These are phyloP conservation scores for Magnaporthiopsis incrustans DNA, from an alignment of 2,329 filamentous ascomycete genomes.

Conservation along the genomic window DNA sequence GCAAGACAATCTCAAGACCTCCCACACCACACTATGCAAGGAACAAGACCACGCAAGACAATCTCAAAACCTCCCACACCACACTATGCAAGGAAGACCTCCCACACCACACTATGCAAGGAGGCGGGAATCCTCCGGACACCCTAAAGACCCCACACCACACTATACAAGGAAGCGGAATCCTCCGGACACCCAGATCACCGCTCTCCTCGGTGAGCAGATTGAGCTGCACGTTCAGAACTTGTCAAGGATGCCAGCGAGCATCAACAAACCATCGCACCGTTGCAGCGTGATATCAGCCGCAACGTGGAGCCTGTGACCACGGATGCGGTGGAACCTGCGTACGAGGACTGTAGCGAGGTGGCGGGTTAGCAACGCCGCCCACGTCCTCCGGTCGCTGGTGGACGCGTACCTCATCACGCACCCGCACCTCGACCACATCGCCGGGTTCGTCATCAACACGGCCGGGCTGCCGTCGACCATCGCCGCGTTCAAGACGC, in stretches of 20 bases:
- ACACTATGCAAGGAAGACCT: background rate
- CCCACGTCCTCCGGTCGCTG: constrained; percentile 68
- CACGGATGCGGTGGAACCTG: background rate
- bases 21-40: background rate
- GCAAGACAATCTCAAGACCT: background rate
- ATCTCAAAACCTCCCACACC: background rate
- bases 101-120: background rate
- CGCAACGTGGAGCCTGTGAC: background rate
- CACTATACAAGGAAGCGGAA: too few species aligned
- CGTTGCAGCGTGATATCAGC: background rate
- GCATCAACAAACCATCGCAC: background rate
- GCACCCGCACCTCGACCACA: constrained; percentile 94
- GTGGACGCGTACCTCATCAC: constrained; percentile 89
- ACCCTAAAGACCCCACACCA: too few species aligned
- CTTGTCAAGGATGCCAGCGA: background rate
- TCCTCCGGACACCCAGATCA: too few species aligned
- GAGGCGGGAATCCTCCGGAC: too few species aligned
- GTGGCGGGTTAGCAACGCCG: constrained; percentile 51
- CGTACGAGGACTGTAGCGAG: background rate
- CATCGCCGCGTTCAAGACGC: constrained; percentile 82
- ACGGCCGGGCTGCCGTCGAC: constrained; percentile 80
- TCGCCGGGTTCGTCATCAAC: constrained; percentile 86
- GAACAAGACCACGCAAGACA: background rate
- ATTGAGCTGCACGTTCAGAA: background rate
- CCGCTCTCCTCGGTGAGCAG: background rate